phyloP scores from a whole-genome alignment of 768 basidiomycete genomes.

The Auricularia cornea region DNA sequence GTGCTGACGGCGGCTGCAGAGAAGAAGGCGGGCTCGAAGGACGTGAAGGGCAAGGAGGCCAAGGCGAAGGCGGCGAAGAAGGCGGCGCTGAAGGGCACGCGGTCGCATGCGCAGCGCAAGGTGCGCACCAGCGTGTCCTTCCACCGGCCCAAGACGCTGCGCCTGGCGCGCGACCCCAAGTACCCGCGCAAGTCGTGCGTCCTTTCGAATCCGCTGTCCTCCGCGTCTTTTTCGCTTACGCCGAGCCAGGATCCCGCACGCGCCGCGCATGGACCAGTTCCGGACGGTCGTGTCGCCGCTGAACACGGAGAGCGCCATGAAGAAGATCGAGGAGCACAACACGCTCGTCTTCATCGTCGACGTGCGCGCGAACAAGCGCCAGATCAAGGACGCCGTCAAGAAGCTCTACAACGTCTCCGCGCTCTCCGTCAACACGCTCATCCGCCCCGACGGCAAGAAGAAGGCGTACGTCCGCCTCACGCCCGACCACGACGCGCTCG shows the following conservation, averaged over 20 bases:
- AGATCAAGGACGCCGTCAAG: slow-evolving; percentile 99
- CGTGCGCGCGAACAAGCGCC: slow-evolving; percentile 91
- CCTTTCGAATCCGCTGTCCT: neutral
- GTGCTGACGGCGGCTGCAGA: neutral
- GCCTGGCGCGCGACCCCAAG: slow-evolving; percentile 63
- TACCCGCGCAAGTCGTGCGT: slow-evolving; percentile 1
- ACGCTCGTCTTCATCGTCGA: slow-evolving; percentile 98
- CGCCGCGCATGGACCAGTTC: slow-evolving; percentile 93
- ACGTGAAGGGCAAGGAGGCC: slow-evolving; percentile 12
- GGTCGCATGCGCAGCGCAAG: slow-evolving; percentile 71
- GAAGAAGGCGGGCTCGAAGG: neutral
- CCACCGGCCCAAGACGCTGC: slow-evolving; percentile 91
- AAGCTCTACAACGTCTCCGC: slow-evolving; percentile 97
- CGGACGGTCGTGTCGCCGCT: slow-evolving; percentile 87
- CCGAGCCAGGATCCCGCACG: slow-evolving; percentile 75
- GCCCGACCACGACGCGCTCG: slow-evolving; percentile 91
- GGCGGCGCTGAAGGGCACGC: slow-evolving; percentile 83
- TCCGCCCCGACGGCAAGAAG: slow-evolving; percentile 97
- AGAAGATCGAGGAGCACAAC: slow-evolving; percentile 99
- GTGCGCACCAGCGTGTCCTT: slow-evolving; percentile 80
- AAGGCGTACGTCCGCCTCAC: slow-evolving; percentile 97
- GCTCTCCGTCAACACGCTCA: slow-evolving; percentile 95
- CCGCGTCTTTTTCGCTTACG: slow-evolving; percentile 59
- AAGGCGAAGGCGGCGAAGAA: slow-evolving; percentile 97
- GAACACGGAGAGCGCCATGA: slow-evolving; percentile 98